Base-by-base conservation (phyloP, 306 rosid species). In the Gynostemma pentaphyllum region DNA sequence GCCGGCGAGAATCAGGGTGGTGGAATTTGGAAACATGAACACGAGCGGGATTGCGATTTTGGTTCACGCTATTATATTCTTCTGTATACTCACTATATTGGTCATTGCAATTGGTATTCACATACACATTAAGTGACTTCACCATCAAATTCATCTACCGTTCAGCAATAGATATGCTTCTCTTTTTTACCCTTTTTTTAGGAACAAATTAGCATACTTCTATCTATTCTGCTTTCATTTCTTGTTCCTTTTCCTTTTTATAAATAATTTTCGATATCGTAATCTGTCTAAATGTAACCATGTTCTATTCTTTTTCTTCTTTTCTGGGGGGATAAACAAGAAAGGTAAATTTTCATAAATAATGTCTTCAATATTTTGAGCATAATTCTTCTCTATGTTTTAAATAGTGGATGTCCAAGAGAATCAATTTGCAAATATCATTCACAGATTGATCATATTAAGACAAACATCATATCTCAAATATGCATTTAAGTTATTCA, bases 31-130 rank as follows among this genome's bases (percentile, higher is more conserved):
- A 7, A 94, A 83, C 87, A 88, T 94, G 99, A 18, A 15, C 75
- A 94, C 99, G 10, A 94, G 99, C 55, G 99, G 99, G 49, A 88
- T 94, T 57, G 83, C 99, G 47, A 86, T 94, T 77, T 81, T 94
- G 72, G 66, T 94, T 67, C 99, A 92, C 70, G 96, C 99, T 64
- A 22, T 92, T 57, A 75, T 92, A 19, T 92, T 59, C 85, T 92
- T 88, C 68, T 84, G 94, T 74, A 75, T 92, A 72, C 60, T 86
- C 55, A 92, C 96, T 66, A 86, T 92, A 69, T 68, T 92, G 78
- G 23, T 84, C 74, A 65, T 88, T 62, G 99, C 95, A 18, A 68
- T 92, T 19, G 99, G 99, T 75, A 83, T 92, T 76, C 99, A 92
- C 74, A 18, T 88, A 78, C 99, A 86, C 68, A 66, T 82, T 62